Conservation (phyloP, 306 rosid species). For the Nissolia schottii region DNA sequence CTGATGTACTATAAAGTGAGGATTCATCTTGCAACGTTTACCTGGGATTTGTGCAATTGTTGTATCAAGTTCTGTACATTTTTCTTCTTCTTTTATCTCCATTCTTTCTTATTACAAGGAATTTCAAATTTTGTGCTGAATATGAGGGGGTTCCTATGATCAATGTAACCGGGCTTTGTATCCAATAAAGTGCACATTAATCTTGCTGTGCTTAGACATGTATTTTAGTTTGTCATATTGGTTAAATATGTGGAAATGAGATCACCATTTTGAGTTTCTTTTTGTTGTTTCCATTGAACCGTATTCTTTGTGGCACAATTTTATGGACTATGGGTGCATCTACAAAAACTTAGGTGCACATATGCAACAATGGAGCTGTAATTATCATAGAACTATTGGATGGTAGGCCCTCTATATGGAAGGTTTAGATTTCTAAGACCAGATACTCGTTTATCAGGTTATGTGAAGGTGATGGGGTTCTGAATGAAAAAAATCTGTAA, state of each 20-base stretch:
- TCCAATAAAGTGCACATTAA: background rate
- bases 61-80: constrained; percentile 22
- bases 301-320: background rate
- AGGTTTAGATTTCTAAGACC: too few species aligned
- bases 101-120: background rate
- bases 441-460: too few species aligned
- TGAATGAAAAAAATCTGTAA: background rate
- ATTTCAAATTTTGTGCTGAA: background rate
- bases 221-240: background rate
- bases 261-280: background rate
- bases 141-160: background rate
- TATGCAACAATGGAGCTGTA: background rate
- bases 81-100: background rate
- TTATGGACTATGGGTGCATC: background rate
- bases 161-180: background rate
- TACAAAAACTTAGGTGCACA: background rate
- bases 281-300: background rate
- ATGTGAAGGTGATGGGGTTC: background rate
- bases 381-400: background rate
- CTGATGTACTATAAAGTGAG: constrained; percentile 22
- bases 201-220: background rate
- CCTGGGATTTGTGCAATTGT: constrained; percentile 13
- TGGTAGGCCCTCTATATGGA: background rate
- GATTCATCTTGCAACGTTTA: background rate
- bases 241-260: background rate